phyloP scores from a whole-genome alignment of 2,329 filamentous ascomycete genomes.

The Aspergillus sergii region DNA sequence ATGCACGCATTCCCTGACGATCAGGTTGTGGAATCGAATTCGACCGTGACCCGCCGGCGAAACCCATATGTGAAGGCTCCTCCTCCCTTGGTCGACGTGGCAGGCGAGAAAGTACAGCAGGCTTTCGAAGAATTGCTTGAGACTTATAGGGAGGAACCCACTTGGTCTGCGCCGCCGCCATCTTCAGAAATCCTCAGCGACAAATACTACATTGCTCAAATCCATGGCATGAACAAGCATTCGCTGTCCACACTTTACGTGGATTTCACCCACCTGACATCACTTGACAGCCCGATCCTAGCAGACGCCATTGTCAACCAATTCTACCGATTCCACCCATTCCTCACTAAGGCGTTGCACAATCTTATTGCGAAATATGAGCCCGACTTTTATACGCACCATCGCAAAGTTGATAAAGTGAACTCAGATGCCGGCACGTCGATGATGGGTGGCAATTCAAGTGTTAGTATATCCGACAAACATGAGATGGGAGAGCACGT shows the following conservation, averaged over 20 bases:
- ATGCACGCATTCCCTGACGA: conserved; percentile 63
- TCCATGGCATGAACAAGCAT: conserved; percentile 63
- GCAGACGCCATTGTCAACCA: conserved; percentile 84
- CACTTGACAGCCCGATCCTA: conserved; percentile 75
- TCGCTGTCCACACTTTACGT: conserved; percentile 67
- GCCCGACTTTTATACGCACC: conserved; percentile 88
- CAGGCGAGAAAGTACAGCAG: conserved; percentile 63
- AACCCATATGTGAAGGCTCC: conserved; percentile 57
- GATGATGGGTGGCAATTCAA: conserved; percentile 60
- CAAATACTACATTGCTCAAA: conserved; percentile 69
- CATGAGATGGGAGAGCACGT: conserved; percentile 57
- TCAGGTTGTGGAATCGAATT: conserved; percentile 59
- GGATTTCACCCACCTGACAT: conserved; percentile 74
- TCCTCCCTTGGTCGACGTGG: conserved; percentile 61
- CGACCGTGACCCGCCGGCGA: conserved; percentile 50
- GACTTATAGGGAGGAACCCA: conserved; percentile 59
- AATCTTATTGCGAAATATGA: conserved; percentile 94
- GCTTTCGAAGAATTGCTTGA: conserved; percentile 68
- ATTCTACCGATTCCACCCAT: conserved; percentile 94
- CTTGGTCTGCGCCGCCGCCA: conserved; percentile 54
- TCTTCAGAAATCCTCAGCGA: conserved; percentile 59
- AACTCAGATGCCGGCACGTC: conserved; percentile 71
- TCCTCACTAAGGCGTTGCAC: conserved; percentile 83
- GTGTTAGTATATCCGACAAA: conserved; percentile 58
- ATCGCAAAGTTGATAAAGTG: conserved; percentile 75